These are phyloP conservation scores for Raddia guianensis DNA, from an alignment of 176 grass and related monocot species.

Conservation along the genomic window DNA sequence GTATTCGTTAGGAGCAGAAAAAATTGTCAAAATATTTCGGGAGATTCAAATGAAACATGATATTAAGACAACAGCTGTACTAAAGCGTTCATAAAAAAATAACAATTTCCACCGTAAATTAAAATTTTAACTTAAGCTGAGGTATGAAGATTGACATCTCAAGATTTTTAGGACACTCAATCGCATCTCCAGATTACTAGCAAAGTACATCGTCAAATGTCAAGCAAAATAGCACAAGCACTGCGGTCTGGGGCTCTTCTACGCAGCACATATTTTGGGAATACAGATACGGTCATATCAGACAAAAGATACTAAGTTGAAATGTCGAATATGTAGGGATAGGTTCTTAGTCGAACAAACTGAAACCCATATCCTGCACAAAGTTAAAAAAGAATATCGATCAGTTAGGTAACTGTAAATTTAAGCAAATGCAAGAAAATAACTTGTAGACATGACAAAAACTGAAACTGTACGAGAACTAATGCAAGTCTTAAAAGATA, in stretches of 20 bases:
- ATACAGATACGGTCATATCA: neutral
- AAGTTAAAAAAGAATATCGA: neutral
- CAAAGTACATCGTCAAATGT: conserved; percentile 21
- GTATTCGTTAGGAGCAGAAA: no score
- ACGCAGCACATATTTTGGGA: conserved; percentile 13
- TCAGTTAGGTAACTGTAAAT: neutral
- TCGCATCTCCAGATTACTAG: neutral
- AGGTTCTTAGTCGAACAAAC: conserved; percentile 67
- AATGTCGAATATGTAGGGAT: neutral
- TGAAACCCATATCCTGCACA: conserved; percentile 89
- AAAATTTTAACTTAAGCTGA: no score
- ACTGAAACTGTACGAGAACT: neutral
- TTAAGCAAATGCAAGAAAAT: neutral
- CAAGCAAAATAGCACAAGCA: conserved; percentile 22
- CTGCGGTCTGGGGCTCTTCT: neutral
- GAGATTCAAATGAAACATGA: no score
- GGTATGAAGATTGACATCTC: neutral
- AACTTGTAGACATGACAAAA: neutral
- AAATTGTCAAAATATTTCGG: no score
- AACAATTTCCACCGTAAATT: no score
- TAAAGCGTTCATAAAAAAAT: no score
- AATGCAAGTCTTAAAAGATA: neutral
- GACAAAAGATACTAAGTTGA: neutral
- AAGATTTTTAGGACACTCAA: neutral
- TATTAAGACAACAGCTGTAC: no score